These are phyloP conservation scores for Penicillium sp. DNA, from an alignment of 2,329 filamentous ascomycete genomes.

Conservation along the genomic window DNA sequence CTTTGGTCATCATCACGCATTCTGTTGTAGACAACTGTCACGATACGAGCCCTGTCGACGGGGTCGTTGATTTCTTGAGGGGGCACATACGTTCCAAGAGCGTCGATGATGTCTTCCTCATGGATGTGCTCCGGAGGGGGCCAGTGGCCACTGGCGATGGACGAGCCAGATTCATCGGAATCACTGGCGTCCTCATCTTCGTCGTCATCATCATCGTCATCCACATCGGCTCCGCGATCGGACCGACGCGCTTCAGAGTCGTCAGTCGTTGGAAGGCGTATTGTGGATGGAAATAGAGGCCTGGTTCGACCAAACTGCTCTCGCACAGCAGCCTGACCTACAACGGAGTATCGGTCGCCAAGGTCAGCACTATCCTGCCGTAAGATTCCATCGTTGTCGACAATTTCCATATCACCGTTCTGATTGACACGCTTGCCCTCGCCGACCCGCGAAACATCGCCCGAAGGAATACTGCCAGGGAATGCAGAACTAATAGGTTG, in stretches of 20 bases:
- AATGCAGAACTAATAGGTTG: conserved; percentile 76
- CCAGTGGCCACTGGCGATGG: conserved; percentile 33
- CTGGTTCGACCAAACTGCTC: conserved; percentile 33
- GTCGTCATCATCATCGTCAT: conserved; percentile 22
- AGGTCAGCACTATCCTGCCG: conserved; percentile 58
- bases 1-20: conserved; percentile 39
- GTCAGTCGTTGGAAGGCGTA: conserved; percentile 20
- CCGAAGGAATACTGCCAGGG: conserved; percentile 62
- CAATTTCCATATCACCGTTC: conserved; percentile 62
- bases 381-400: conserved; percentile 57
- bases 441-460: conserved; percentile 56
- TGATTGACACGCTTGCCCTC: conserved; percentile 63
- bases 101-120: conserved; percentile 40
- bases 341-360: conserved; percentile 57
- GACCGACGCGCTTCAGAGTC: conserved; percentile 9
- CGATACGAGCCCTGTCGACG: conserved; percentile 40
- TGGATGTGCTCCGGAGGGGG: conserved; percentile 38
- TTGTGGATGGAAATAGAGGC: conserved; percentile 30
- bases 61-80: conserved; percentile 42
- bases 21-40: conserved; percentile 36
- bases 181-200: conserved; percentile 19
- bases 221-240: conserved; percentile 10
- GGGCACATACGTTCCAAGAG: conserved; percentile 41
- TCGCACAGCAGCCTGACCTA: conserved; percentile 47
- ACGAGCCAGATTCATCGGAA: conserved; percentile 27